These are phyloP conservation scores for Hygrophoropsis aurantiaca DNA, from an alignment of 768 basidiomycete genomes.

Conservation along the genomic window DNA sequence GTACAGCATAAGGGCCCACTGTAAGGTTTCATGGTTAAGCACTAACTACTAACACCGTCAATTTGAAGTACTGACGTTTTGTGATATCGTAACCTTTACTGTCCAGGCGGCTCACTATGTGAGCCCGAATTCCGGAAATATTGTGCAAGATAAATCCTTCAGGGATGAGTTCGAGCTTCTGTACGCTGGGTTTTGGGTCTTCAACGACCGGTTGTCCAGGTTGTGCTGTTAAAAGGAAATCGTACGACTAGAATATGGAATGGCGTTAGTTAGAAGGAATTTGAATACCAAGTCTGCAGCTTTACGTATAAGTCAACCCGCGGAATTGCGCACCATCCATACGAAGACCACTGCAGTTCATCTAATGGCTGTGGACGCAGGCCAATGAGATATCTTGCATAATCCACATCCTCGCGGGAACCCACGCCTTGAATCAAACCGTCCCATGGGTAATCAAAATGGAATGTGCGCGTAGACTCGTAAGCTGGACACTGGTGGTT, in stretches of 20 bases:
- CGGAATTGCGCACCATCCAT: slow-evolving; percentile 78
- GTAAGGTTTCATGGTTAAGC: slow-evolving; percentile 5
- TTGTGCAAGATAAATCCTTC: slow-evolving; percentile 79
- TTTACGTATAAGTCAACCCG: slow-evolving; percentile 67
- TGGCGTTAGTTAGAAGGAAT: slow-evolving; percentile 1
- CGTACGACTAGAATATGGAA: slow-evolving; percentile 57
- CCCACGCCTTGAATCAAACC: slow-evolving; percentile 71
- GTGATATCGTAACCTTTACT: slow-evolving; percentile 85
- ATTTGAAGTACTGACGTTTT: slow-evolving; percentile 61
- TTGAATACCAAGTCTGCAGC: slow-evolving; percentile 7
- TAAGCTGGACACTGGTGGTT: slow-evolving; percentile 78
- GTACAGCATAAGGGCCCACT: slow-evolving; percentile 84
- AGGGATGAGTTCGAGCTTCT: slow-evolving; percentile 60
- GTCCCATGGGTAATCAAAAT: slow-evolving; percentile 28
- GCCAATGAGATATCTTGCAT: slow-evolving; percentile 71
- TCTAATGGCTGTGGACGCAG: slow-evolving; percentile 48
- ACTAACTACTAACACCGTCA: slow-evolving; percentile 1
- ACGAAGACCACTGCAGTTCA: slow-evolving; percentile 57
- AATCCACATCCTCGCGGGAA: slow-evolving; percentile 75
- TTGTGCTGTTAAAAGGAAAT: slow-evolving; percentile 76
- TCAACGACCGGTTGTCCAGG: slow-evolving; percentile 45
- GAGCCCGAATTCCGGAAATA: slow-evolving; percentile 74
- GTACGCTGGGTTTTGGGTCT: slow-evolving; percentile 64
- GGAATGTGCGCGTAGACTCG: slow-evolving; percentile 37
- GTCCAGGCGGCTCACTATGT: slow-evolving; percentile 78